phyloP scores from a whole-genome alignment of 2,329 filamentous ascomycete species.

The Escovopsis sp. region DNA sequence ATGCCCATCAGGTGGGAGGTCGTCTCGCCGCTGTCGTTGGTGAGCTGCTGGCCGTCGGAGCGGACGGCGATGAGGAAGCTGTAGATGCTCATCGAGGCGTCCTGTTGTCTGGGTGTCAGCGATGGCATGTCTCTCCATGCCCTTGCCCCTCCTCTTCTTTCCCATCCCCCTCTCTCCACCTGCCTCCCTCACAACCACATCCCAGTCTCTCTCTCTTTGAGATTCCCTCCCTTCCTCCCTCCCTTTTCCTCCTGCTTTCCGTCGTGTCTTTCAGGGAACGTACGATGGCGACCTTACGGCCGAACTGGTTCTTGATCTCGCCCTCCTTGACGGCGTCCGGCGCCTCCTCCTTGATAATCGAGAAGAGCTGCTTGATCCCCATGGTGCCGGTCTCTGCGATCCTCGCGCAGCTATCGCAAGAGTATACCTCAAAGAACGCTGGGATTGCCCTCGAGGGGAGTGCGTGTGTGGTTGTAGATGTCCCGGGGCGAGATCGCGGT shows the following conservation, averaged over 20 bases:
- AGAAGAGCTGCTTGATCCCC: conserved; percentile 60
- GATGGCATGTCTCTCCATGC: too few species aligned
- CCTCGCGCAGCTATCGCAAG: too few species aligned
- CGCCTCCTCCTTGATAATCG: conserved; percentile 78
- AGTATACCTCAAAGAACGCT: not conserved
- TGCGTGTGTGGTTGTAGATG: too few species aligned
- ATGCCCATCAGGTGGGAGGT: conserved; percentile 98
- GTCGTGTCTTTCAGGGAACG: conserved; percentile 18
- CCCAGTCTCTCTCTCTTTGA: too few species aligned
- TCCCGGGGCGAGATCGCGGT: too few species aligned
- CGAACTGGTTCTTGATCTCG: conserved; percentile 98
- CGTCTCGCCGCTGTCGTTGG: conserved; percentile 86
- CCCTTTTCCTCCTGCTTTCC: too few species aligned
- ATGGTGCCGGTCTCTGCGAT: conserved; percentile 23
- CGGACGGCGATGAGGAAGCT: conserved; percentile 96
- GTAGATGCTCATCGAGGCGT: conserved; percentile 89
- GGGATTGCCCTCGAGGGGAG: too few species aligned
- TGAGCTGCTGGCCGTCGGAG: conserved; percentile 91
- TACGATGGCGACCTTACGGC: conserved; percentile 94
- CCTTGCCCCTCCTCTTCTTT: too few species aligned
- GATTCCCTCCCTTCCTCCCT: too few species aligned
- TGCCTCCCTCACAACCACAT: too few species aligned
- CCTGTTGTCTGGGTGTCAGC: conserved; percentile 7
- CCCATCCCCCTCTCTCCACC: too few species aligned
- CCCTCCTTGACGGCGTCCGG: conserved; percentile 92